Evolutionary conservation across 2,329 filamentous ascomycete species (phyloP), one percentile per base, ranked within the genome.

Genomic region (Colletotrichum cordylinicola): DNA sequence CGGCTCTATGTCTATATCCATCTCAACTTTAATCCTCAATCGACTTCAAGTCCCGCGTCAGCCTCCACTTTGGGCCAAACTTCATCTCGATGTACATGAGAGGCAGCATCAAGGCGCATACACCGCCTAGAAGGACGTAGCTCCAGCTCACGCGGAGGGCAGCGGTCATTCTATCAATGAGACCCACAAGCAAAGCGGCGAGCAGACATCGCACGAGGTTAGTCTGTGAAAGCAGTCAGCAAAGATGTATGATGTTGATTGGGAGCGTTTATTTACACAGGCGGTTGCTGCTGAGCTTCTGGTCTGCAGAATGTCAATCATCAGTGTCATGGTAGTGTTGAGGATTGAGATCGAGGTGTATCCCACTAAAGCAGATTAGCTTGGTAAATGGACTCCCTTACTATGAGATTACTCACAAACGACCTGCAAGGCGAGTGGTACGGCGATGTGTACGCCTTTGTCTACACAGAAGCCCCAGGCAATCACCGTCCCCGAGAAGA

Each of bases 251-350:
- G 10, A 12, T 1, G 2, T 8, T 21, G 12, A 56, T 18, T 15
- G 24, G 1, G 15, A 6, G 16, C 9, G 8, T 21, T 13, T 3
- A 52, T 78, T 71, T 72, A 80, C 80, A 35, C 80, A 83, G 1
- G 82, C 82, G 2, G 79, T 83, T 2, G 79, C 81, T 2, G 79
- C 78, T 2, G 82, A 83, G 70, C 82, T 83, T 16, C 78, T 79
- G 2, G 76, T 73, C 52, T 82, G 79, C 7, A 83, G 15, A 7
- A 83, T 79, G 37, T 83, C 81, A 62, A 83, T 82, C 78, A 82
- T 80, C 18, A 83, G 69, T 2, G 82, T 83, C 78, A 82, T 82
- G 1, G 82, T 83, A 0, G 80, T 79, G 71, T 82, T 83, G 5
- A 83, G 79, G 5, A 83, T 80, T 13, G 80, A 73, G 10, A 83